These are phyloP conservation scores for Castanea mollissima DNA, from an alignment of 306 rosid species.

Conservation along the genomic window DNA sequence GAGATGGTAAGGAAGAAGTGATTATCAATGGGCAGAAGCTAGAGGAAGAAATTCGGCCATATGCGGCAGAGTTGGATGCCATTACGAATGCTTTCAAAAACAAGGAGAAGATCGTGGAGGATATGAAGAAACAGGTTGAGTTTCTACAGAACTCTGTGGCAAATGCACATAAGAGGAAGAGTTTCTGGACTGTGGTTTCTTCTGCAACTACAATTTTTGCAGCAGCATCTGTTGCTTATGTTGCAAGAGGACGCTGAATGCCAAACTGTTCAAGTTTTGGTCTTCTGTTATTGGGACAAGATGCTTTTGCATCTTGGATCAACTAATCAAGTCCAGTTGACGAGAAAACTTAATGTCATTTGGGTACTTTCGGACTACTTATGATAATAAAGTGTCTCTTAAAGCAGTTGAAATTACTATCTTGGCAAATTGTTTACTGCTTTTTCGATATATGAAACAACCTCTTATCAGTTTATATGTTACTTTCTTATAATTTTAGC, in stretches of 20 bases:
- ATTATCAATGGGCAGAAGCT: constrained; percentile 25
- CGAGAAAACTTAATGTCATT: constrained; percentile 15
- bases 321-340: constrained; percentile 26
- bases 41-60: constrained; percentile 44
- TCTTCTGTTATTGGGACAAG: constrained; percentile 23
- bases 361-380: constrained; percentile 17
- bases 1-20: constrained; percentile 34
- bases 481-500: neutral
- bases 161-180: constrained; percentile 50
- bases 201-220: constrained; percentile 67
- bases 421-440: neutral
- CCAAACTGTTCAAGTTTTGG: constrained; percentile 30
- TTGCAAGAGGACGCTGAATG: constrained; percentile 65
- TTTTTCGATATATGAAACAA: neutral
- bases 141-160: constrained; percentile 27
- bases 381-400: constrained; percentile 22
- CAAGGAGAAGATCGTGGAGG: constrained; percentile 58
- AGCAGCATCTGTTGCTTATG: constrained; percentile 64
- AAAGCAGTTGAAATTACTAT: neutral
- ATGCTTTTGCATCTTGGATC: constrained; percentile 21
- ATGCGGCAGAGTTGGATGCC: constrained; percentile 54
- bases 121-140: constrained; percentile 50
- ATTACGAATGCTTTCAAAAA: constrained; percentile 57
- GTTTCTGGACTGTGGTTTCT: constrained; percentile 57
- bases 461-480: neutral